A percentile compares a stretch with the other conserved stretches of the same genome.
Conservation (phyloP, 495 filamentous ascomycete genomes). For the Podospora tetraspora region DNA sequence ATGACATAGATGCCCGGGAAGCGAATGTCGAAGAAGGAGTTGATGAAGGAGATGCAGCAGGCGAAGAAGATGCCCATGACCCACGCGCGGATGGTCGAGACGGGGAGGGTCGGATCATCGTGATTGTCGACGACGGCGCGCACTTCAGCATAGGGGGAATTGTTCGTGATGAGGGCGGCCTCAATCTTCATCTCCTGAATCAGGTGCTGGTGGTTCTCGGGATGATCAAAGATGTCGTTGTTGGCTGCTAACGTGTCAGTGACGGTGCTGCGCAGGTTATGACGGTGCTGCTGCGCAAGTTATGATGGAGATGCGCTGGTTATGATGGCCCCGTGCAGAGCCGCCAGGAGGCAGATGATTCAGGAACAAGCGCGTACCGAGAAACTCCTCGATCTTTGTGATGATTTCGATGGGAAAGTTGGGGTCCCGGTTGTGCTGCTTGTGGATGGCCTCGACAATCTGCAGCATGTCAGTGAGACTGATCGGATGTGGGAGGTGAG, state of each 20-base stretch:
- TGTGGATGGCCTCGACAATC: conserved; percentile 23
- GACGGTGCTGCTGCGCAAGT: background rate
- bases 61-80: conserved; percentile 36
- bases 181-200: conserved; percentile 43
- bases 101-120: conserved; percentile 36
- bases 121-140: conserved; percentile 46
- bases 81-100: conserved; percentile 39
- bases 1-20: conserved; percentile 34
- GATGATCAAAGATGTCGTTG: conserved; percentile 31
- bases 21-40: conserved; percentile 40
- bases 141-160: conserved; percentile 46
- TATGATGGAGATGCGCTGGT: background rate
- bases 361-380: conserved; percentile 14
- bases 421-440: conserved; percentile 30
- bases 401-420: conserved; percentile 35
- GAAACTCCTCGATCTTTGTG: conserved; percentile 27
- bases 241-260: conserved; percentile 23
- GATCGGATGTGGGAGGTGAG: background rate
- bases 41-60: conserved; percentile 36
- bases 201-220: conserved; percentile 32
- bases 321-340: background rate
- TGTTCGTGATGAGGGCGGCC: conserved; percentile 39
- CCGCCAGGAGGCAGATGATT: background rate
- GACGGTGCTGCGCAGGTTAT: background rate
- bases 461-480: conserved; percentile 2